These are phyloP conservation scores for Choiromyces venosus DNA, from an alignment of 495 filamentous ascomycete genomes.

Conservation along the genomic window DNA sequence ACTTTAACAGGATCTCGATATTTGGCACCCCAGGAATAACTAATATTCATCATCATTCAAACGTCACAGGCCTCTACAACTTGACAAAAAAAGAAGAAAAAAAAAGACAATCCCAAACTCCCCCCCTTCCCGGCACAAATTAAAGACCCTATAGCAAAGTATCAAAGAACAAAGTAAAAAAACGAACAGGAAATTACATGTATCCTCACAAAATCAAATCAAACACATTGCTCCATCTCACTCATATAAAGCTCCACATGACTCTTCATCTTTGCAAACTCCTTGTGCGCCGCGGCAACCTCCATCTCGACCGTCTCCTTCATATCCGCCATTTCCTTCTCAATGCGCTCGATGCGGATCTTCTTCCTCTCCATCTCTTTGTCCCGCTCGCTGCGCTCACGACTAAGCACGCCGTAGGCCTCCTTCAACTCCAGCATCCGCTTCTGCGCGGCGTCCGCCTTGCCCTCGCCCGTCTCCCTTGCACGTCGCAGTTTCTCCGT, in stretches of 20 bases:
- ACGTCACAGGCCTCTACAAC: background rate
- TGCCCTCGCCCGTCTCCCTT: constrained; percentile 68
- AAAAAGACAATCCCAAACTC: background rate
- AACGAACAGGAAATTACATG: background rate
- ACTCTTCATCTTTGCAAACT: constrained; percentile 92
- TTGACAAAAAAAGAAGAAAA: background rate
- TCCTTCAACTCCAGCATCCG: constrained; percentile 84
- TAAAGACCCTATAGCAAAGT: background rate
- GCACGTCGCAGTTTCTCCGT: constrained; percentile 77
- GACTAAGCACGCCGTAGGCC: constrained; percentile 71
- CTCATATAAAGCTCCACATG: constrained; percentile 97
- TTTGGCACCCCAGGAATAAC: no score
- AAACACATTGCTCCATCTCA: constrained; percentile 93
- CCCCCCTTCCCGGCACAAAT: background rate
- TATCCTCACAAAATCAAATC: constrained; percentile 32
- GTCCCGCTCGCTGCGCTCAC: constrained; percentile 77
- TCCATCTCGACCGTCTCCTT: constrained; percentile 96
- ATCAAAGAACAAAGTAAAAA: background rate
- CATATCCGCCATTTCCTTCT: constrained; percentile 92
- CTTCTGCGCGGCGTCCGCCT: constrained; percentile 69
- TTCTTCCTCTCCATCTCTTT: constrained; percentile 85
- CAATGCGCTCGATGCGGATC: constrained; percentile 91
- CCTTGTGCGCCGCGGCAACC: constrained; percentile 75
- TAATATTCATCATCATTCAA: background rate
- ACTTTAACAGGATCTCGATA: no score